Conservation (phyloP, 1,284 basidiomycete species). For the Spongiforma sp. region DNA sequence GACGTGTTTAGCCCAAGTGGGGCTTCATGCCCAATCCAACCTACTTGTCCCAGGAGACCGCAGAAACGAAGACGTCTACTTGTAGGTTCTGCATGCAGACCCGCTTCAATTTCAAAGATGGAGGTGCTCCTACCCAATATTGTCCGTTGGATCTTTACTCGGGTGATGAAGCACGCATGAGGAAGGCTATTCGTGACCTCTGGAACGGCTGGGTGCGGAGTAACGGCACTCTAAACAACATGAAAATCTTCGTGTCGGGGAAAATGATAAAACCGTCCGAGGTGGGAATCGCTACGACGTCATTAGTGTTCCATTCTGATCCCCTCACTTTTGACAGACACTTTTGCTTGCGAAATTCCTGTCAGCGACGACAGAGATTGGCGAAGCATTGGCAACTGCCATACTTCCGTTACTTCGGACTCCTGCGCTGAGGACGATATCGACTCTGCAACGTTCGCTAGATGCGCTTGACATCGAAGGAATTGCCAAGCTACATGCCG, state of each 20-base stretch:
- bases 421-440: slow-evolving; percentile 62
- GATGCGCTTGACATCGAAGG: slow-evolving; percentile 88
- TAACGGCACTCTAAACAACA: slow-evolving; percentile 74
- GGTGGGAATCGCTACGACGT: slow-evolving; percentile 45
- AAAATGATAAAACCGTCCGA: slow-evolving; percentile 61
- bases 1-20: slow-evolving; percentile 83
- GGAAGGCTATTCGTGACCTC: slow-evolving; percentile 69
- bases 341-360: slow-evolving; percentile 24
- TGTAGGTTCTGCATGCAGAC: slow-evolving; percentile 92
- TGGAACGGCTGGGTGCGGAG: slow-evolving; percentile 75
- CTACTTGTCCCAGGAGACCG: slow-evolving; percentile 64
- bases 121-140: slow-evolving; percentile 57
- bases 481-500: slow-evolving; percentile 40
- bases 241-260: slow-evolving; percentile 78
- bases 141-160: slow-evolving; percentile 92
- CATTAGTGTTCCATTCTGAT: slow-evolving; percentile 2
- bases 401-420: slow-evolving; percentile 58
- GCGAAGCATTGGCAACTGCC: slow-evolving; percentile 48
- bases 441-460: slow-evolving; percentile 74
- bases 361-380: slow-evolving; percentile 27
- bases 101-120: slow-evolving; percentile 51
- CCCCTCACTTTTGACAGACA: slow-evolving; percentile 12
- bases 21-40: slow-evolving; percentile 76
- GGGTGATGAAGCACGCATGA: slow-evolving; percentile 58
- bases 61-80: slow-evolving; percentile 65